Base-by-base conservation (phyloP, 129 eudicot species). In the Flaveria sonorensis region DNA sequence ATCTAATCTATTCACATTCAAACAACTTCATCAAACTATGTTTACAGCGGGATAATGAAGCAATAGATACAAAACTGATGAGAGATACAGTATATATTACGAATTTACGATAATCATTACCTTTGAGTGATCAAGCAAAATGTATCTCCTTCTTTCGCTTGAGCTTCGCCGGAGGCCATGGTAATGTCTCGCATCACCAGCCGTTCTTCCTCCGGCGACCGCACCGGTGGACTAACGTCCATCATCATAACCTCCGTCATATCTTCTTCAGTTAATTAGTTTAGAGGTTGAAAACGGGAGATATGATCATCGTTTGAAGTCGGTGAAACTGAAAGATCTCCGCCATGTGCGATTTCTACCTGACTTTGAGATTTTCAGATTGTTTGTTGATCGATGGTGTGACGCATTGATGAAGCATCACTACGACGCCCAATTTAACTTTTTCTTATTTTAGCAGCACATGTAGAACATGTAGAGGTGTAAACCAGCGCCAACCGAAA, bases 121-220 rank as follows among this genome's bases (percentile, higher is more conserved):
- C 96, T 82, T 72, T 83, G 96, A 82, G 89, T 89, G 81, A 92
- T 88, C 46, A 88, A 70, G 78, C 87, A 89, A 65, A 86, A 89
- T n/a, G 81, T 83, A 71, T 92, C 93, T 77, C 93, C 96, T 75
- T 83, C 90, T 79, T 88, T 86, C 28, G 90, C 82, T 13, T 80
- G 90, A 81, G 93, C 78, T 83, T 88, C 98, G 67, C 89, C 79
- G 70, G 90, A 74, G 69, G 93, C 87, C 75, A 83, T 65, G 2
- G 96, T 71, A 76, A 89, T 88, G 84, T 92, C 97, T 74, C 92
- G 65, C 63, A 92, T 85, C 46, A 80, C 78, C 70, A 74, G 83
- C 56, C 86, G 82, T 77, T 92, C 96, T 74, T 88, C 92, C 83
- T 89, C 97, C 85, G 97, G 96, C 80, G 92, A 79, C 72, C 77